Base-by-base conservation (phyloP, 2,329 filamentous ascomycete genomes). In the Teratosphaeria zuluensis region DNA sequence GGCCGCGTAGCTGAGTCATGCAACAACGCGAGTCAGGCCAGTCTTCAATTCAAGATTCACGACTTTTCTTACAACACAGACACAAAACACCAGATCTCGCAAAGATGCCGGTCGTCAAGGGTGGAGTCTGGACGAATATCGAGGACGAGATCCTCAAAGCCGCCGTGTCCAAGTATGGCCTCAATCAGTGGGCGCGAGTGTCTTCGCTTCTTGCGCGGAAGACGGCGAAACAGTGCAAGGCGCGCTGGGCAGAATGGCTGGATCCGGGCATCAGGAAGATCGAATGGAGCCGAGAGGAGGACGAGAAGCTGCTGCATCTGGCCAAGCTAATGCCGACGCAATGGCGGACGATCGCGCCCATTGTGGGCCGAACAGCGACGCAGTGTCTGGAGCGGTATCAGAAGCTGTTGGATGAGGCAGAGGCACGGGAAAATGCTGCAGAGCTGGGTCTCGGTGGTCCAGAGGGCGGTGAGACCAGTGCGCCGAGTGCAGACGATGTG, bases 291-390 rank as follows among this genome's bases (percentile, higher is more conserved):
- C 89, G 94, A 71, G 94, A 99, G 75, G 94, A 99, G 74, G 94
- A 99, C 74, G 94, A 99, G 80, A 96, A 95, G 78, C 81, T 99
- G 61, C 77, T 99, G 68, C 94, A 97, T 71, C 81, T 99, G 70
- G 94, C 94, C 62, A 99, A 97, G 82, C 81, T 99, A 77, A 96
- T 99, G 87, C 94, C 94, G 59, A 97, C 92, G 31, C 94, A 99
- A 83, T 99, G 94, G 94, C 88, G 94, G 70, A 97, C 94, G 54
- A 97, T 99, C 70, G 92, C 94, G 59, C 92, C 94, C 58, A 92
- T 97, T 66, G 92, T 99, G 68, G 94, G 94, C 65, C 85, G 94
- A 70, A 97, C 94, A 52, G 94, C 94, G 54, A 97, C 94, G 63
- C 94, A 97, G 76, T 99, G 94, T 71, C 83, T 97, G 63, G 94